Percentiles rank a stretch among this genome's conserved stretches.
Conservation (phyloP, 1,284 basidiomycete genomes). For the Hypsizygus ulmarius region DNA sequence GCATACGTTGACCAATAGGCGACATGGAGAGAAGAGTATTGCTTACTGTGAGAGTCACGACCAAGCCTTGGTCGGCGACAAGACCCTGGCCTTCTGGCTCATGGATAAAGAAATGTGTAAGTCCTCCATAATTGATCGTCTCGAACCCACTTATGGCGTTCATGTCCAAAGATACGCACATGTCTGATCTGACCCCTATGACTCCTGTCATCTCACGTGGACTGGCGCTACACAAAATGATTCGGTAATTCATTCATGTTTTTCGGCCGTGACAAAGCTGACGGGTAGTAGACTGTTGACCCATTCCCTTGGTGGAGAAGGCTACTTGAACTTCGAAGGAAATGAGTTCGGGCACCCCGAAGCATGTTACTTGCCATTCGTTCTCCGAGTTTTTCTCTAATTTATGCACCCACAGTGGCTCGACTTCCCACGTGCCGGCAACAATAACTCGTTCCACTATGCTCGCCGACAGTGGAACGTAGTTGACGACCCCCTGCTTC, state of each 20-base stretch:
- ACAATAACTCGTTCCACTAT: conserved; percentile 93
- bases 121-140: conserved; percentile 22
- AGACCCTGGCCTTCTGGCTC: conserved; percentile 97
- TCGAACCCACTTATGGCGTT: conserved; percentile 3
- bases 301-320: conserved; percentile 92
- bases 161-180: conserved; percentile 74
- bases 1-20: conserved; percentile 87
- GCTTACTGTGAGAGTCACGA: conserved; percentile 97
- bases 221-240: conserved; percentile 95
- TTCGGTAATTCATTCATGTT: conserved; percentile 59
- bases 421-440: conserved; percentile 96
- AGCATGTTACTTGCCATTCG: conserved; percentile 38
- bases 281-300: conserved; percentile 67
- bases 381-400: conserved; percentile 2
- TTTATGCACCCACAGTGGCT: conserved; percentile 70
- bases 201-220: conserved; percentile 90
- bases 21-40: conserved; percentile 88
- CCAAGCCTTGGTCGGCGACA: conserved; percentile 97
- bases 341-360: conserved; percentile 99
- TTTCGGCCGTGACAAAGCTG: conserved; percentile 7
- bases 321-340: conserved; percentile 97
- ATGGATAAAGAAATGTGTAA: conserved; percentile 99
- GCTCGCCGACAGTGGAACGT: conserved; percentile 96
- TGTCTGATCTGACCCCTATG: conserved; percentile 88
- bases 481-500: conserved; percentile 80